Evolutionary conservation across 2,329 filamentous ascomycete genomes (phyloP).

Genomic region (Hypoxylon sp.): DNA sequence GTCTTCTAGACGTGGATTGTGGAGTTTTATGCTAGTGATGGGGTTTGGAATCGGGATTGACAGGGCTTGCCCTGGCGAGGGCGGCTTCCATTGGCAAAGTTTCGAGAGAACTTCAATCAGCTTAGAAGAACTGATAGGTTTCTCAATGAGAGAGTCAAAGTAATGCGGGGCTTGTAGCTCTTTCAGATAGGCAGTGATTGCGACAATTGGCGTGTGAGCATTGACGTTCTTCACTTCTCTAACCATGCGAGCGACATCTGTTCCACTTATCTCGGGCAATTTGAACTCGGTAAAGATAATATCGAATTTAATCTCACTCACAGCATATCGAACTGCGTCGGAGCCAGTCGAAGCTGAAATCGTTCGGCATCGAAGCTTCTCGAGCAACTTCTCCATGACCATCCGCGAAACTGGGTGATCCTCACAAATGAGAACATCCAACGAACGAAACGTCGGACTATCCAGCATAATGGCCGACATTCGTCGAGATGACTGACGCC

Average conservation of each 20-base stretch:
- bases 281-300: constrained; percentile 99
- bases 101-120: constrained; percentile 86
- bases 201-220: constrained; percentile 92
- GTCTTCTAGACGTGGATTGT: constrained; percentile 72
- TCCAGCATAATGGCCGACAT: constrained; percentile 89
- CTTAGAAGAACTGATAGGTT: constrained; percentile 93
- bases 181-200: constrained; percentile 97
- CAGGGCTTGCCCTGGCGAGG: constrained; percentile 58
- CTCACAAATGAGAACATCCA: constrained; percentile 96
- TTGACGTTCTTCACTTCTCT: constrained; percentile 96
- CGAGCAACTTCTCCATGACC: constrained; percentile 98
- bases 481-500: constrained; percentile 93
- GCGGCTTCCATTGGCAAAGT: constrained; percentile 92
- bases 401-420: constrained; percentile 96
- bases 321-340: constrained; percentile 90
- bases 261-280: constrained; percentile 91
- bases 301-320: constrained; percentile 98
- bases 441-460: constrained; percentile 85
- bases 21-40: constrained; percentile 70
- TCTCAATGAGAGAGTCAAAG: constrained; percentile 95
- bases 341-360: constrained; percentile 90
- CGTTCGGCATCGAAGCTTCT: constrained; percentile 93
- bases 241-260: constrained; percentile 97
- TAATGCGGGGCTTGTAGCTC: constrained; percentile 94
- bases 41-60: constrained; percentile 63